Percentiles rank a stretch among this genome's conserved stretches.
These are phyloP conservation scores for Metschnikowia corniflorae DNA, from an alignment of 805 yeast genomes.

Conservation along the genomic window DNA sequence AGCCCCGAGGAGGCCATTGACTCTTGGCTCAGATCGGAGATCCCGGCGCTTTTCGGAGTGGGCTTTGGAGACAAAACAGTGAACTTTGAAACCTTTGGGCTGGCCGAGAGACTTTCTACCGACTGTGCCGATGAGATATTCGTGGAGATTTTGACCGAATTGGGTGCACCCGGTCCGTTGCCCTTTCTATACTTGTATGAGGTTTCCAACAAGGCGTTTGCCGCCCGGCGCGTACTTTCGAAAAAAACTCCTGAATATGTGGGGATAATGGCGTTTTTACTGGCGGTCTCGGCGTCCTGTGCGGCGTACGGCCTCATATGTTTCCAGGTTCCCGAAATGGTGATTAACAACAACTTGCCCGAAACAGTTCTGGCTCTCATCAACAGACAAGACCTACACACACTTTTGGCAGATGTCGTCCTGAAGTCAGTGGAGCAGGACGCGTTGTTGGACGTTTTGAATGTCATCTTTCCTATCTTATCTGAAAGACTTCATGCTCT, in stretches of 20 bases:
- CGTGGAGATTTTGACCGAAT: constrained; percentile 54
- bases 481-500: constrained; percentile 34
- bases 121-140: constrained; percentile 48
- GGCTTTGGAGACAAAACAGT: constrained; percentile 24
- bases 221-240: constrained; percentile 41
- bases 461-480: constrained; percentile 46
- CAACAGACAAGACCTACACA: constrained; percentile 11
- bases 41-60: constrained; percentile 33
- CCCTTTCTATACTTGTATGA: constrained; percentile 48
- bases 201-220: constrained; percentile 42
- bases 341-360: constrained; percentile 38
- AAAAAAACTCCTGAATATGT: constrained; percentile 37
- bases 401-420: constrained; percentile 53
- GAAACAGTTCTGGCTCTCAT: constrained; percentile 25
- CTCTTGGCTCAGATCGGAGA: constrained; percentile 40
- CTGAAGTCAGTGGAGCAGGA: constrained; percentile 65
- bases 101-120: constrained; percentile 20
- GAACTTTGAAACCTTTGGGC: constrained; percentile 21
- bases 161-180: constrained; percentile 41
- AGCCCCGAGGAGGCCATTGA: constrained; percentile 26
- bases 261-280: constrained; percentile 38
- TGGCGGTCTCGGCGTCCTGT: constrained; percentile 47
- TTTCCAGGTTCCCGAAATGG: constrained; percentile 68
- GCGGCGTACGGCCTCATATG: constrained; percentile 65
- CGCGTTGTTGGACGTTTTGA: constrained; percentile 55